A percentile compares a stretch with the other conserved stretches of the same genome.
Evolutionary conservation across 1,284 basidiomycete genomes (phyloP).

Genomic region (Pseudomicrostroma phylloplanum): DNA sequence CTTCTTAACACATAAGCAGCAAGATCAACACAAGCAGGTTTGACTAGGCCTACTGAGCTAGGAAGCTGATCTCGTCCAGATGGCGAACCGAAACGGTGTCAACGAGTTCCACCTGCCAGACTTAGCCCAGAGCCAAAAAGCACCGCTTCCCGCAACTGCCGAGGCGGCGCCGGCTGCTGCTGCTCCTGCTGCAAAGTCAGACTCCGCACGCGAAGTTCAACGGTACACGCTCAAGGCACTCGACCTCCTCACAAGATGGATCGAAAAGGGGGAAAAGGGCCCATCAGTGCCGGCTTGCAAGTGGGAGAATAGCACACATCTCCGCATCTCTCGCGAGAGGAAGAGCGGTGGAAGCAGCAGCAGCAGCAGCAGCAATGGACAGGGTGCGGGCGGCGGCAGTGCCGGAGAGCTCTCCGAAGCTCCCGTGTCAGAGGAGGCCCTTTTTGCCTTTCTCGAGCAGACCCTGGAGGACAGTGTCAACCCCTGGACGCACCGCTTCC

Average conservation of each 20-base stretch:
- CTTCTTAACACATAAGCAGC: too few relatives aligned
- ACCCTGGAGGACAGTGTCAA: constrained; percentile 35
- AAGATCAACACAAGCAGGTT: too few relatives aligned
- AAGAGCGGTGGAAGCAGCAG: background rate
- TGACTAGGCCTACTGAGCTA: too few relatives aligned
- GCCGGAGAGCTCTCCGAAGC: background rate
- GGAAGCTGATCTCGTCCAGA: too few relatives aligned
- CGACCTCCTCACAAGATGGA: constrained; percentile 1
- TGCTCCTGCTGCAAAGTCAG: too few relatives aligned
- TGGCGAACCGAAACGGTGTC: too few relatives aligned
- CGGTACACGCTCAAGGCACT: background rate
- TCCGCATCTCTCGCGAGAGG: background rate
- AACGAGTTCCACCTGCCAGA: too few relatives aligned
- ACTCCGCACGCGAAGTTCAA: background rate
- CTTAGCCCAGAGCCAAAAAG: too few relatives aligned
- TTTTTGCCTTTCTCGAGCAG: background rate
- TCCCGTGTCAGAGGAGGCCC: background rate
- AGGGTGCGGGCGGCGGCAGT: background rate
- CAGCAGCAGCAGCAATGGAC: constrained; percentile 4
- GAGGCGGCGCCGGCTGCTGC: too few relatives aligned
- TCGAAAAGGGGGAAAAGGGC: background rate
- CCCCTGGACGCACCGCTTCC: constrained; percentile 43
- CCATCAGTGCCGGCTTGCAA: background rate
- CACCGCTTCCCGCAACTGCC: too few relatives aligned
- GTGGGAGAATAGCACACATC: background rate